These are phyloP conservation scores for Massospora cicadina DNA, from an alignment of 371 early-diverging fungal genomes.

Conservation along the genomic window DNA sequence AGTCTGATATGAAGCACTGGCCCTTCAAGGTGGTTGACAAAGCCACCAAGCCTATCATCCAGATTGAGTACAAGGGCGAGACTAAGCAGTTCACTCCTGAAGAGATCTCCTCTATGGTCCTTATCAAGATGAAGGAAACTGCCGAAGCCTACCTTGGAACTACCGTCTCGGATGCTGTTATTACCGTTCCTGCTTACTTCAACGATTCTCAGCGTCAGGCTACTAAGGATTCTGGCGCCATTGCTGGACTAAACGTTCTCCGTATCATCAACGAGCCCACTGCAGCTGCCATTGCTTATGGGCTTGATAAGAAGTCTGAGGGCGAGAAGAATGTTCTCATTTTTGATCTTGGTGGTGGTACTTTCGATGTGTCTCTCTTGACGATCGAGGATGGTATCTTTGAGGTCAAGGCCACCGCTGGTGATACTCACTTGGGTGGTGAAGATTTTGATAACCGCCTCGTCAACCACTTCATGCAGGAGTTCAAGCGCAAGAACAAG, in stretches of 20 bases:
- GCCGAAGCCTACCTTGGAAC: slow-evolving; percentile 90
- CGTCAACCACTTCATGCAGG: slow-evolving; percentile 56
- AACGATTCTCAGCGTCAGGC: slow-evolving; percentile 64
- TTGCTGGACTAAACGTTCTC: slow-evolving; percentile 56
- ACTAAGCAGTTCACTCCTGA: slow-evolving; percentile 90
- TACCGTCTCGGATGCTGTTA: slow-evolving; percentile 78
- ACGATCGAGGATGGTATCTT: slow-evolving; percentile 77
- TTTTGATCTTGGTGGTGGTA: slow-evolving; percentile 93
- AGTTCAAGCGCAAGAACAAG: slow-evolving; percentile 50
- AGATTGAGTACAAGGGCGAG: slow-evolving; percentile 67
- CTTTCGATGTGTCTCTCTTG: slow-evolving; percentile 81
- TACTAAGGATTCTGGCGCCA: slow-evolving; percentile 61
- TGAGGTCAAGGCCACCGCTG: slow-evolving; percentile 71
- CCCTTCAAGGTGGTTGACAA: slow-evolving; percentile 75
- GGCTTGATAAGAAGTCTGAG: slow-evolving; percentile 38
- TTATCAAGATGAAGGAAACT: slow-evolving; percentile 90
- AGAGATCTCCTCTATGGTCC: slow-evolving; percentile 87
- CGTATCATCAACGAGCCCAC: slow-evolving; percentile 89
- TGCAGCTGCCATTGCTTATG: slow-evolving; percentile 90
- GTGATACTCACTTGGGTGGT: slow-evolving; percentile 90
- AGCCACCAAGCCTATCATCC: slow-evolving; percentile 59
- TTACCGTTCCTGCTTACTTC: slow-evolving; percentile 96
- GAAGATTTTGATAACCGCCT: slow-evolving; percentile 77
- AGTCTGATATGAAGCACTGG: slow-evolving; percentile 77
- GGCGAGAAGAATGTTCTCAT: slow-evolving; percentile 64